Base-by-base conservation (phyloP, 2,329 filamentous ascomycete species). In the Pseudodiploospora longispora region DNA sequence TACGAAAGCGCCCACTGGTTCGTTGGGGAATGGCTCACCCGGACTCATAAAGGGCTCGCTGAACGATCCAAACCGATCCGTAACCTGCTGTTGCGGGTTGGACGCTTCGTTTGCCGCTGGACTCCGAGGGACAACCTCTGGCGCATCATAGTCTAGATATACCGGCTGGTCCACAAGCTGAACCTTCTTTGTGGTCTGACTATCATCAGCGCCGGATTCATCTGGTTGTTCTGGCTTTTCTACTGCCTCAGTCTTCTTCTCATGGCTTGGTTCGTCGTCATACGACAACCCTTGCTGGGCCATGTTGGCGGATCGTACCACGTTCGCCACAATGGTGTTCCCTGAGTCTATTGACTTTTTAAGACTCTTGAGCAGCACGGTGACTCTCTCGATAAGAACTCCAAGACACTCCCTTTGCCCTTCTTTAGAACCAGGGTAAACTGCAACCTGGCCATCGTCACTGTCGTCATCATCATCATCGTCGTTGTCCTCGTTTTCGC, bases 301-400 rank as follows among this genome's bases (percentile, higher is more conserved):
- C 9, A 45, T n/a, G 6, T 42, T 38, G 7, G 43, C 43, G 4
- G 43, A 10, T 9, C 43, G 43, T 34, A 45, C 32, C 9, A 45
- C 7, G 12, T 32, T 38, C 19, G 40, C 43, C 30, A 45, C 31
- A n/a, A 31, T 27, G 10, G 36, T 9, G 31, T 42, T 41, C 4
- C 43, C 39, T 6, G 43, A 45, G 38, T 38, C 43, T 4, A 35
- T 12, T 8, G 43, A 30, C n/a, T 27, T 38, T 30, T 45, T 45
- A n/a, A 45, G 27, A 7, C 38, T 31, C 4, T 12, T 12, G 12
- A 45, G 43, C 32, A 45, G 33, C 30, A 42, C 8, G 5, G 34
- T 38, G 29, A 45, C 32, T 6, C 43, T 28, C n/a, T 45, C 34
- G 30, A 45, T 19, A 12, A 45, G 32, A 5, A 45, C 38, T 4